A percentile compares a stretch with the other conserved stretches of the same genome.
Conservation (phyloP, 495 filamentous ascomycete species). For the Penicillium parvum region DNA sequence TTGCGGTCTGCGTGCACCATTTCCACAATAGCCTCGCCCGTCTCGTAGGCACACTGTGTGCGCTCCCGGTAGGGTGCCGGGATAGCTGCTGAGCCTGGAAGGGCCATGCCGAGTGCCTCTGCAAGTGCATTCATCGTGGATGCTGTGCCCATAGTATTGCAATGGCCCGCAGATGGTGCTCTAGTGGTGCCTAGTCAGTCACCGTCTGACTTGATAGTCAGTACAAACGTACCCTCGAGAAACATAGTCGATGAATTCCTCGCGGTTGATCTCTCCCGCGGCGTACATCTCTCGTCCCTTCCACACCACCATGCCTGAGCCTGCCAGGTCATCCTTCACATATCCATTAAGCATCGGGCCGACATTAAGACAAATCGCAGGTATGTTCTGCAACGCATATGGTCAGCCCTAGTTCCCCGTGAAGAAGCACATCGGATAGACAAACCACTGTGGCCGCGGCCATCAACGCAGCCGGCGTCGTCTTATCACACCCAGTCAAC, state of each 20-base stretch:
- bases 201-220: neutral
- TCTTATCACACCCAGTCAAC: conserved; percentile 57
- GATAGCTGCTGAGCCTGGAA: conserved; percentile 51
- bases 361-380: conserved; percentile 52
- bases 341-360: conserved; percentile 55
- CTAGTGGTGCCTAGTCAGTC: too few species aligned
- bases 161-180: conserved; percentile 51
- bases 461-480: conserved; percentile 52
- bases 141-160: conserved; percentile 56
- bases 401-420: too few species aligned
- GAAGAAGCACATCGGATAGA: too few species aligned
- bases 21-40: conserved; percentile 49
- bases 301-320: conserved; percentile 49
- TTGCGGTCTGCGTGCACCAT: conserved; percentile 52
- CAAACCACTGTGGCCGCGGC: conserved; percentile 50
- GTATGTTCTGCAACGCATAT: conserved; percentile 41
- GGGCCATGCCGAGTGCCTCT: conserved; percentile 53
- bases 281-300: conserved; percentile 50
- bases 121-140: conserved; percentile 56
- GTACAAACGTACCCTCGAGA: conserved; percentile 34
- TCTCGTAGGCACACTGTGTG: conserved; percentile 50
- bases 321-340: conserved; percentile 36
- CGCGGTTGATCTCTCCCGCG: conserved; percentile 45
- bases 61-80: conserved; percentile 50
- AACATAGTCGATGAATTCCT: conserved; percentile 47